Base-by-base conservation (phyloP, 345 rosid species). In the Tarenaya hassleriana region DNA sequence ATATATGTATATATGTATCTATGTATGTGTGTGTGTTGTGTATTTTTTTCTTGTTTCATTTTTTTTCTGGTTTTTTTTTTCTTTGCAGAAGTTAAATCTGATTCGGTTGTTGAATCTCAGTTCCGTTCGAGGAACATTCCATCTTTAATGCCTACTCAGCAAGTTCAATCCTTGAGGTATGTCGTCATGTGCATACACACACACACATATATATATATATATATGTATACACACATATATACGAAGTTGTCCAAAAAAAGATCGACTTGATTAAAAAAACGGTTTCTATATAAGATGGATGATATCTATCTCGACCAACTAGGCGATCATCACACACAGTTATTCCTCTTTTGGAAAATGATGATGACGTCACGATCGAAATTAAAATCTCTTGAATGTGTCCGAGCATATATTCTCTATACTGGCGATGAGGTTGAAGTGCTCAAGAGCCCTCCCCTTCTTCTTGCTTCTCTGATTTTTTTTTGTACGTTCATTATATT, bases 111-210 rank as follows among this genome's bases (percentile, higher is more conserved):
- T 20, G 69, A 74, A 64, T 75, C 84, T 63, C 11, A 76, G 12
- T 55, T 67, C 60, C 69, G 72, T 62, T 64, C 70, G 18, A 63
- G 62, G 56, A 70, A 60, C 19, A 18, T 48, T 16, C 68, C 72
- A 42, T 47, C 62, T 56, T 41, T 59, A 60, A 77, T 77, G 83
- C 49, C 76, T 10, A 69, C 64, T 52, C 79, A 53, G 56, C 61
- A 67, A 58, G 16, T 66, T 44, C 83, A 78, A 46, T 72, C 95
- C 39, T 76, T 87, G 31, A 68, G 81, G 98, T 91, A 75, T 50
- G 29, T 34, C 33, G 38, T 43, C 7, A 31, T 14, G 53, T 18
- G 7, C 40, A 47, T 51, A 31, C 29, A 27, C 32, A 53, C n/a
- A 47, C 0, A 4, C 41, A 10, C 8, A 13, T 37, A 37, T 10